A percentile compares a stretch with the other conserved stretches of the same genome.
Evolutionary conservation across 768 basidiomycete genomes (phyloP).

Genomic region (Gymnopilus junonius): DNA sequence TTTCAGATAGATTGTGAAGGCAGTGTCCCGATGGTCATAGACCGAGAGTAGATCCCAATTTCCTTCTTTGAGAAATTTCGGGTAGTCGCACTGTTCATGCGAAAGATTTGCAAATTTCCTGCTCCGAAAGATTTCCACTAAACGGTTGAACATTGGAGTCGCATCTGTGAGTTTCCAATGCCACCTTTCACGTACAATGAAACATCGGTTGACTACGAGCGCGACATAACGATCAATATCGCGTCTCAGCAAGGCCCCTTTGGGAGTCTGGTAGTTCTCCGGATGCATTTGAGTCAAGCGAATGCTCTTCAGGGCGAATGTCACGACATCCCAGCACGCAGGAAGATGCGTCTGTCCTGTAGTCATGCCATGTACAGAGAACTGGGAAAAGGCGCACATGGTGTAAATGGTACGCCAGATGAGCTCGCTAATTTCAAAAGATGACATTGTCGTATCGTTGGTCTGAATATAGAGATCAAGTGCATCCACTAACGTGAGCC

Average conservation of each 20-base stretch:
- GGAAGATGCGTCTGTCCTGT: constrained; percentile 41
- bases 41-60: constrained; percentile 57
- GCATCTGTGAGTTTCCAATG: constrained; percentile 69
- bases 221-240: constrained; percentile 68
- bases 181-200: constrained; percentile 78
- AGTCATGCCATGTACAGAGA: constrained; percentile 57
- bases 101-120: constrained; percentile 77
- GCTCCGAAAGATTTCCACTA: constrained; percentile 76
- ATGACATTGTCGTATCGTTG: constrained; percentile 9
- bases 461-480: constrained; percentile 29
- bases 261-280: constrained; percentile 43
- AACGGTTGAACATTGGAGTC: constrained; percentile 58
- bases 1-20: constrained; percentile 82
- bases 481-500: constrained; percentile 43
- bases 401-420: constrained; percentile 75
- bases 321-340: constrained; percentile 70
- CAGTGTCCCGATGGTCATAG: constrained; percentile 62
- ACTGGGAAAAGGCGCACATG: constrained; percentile 78
- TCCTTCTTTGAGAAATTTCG: constrained; percentile 64
- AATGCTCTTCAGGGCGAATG: constrained; percentile 60
- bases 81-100: constrained; percentile 65
- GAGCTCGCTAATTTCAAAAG: constrained; percentile 58
- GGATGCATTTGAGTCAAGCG: constrained; percentile 48
- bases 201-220: constrained; percentile 71
- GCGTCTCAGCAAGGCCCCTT: constrained; percentile 49